phyloP scores from a whole-genome alignment of 106 monocot genomes.

The Vanilla planifolia region DNA sequence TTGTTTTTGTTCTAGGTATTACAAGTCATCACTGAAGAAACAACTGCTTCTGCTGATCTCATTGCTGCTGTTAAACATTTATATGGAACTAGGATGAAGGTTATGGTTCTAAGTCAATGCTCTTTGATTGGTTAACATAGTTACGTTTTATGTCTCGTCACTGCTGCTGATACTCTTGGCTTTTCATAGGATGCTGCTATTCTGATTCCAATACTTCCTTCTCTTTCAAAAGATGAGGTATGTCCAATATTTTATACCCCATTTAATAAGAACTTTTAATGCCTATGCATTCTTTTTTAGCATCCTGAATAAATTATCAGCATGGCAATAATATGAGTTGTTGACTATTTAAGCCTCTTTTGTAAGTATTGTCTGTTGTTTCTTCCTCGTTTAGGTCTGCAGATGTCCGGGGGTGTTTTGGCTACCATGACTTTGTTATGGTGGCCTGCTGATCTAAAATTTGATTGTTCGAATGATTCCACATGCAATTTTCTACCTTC shows the following conservation, averaged over 20 bases:
- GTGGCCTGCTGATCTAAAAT: too few species aligned
- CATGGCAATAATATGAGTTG: not conserved
- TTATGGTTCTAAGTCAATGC: constrained; percentile 9
- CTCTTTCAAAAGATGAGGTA: constrained; percentile 96
- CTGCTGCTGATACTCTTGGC: not conserved
- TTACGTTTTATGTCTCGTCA: constrained; percentile 2
- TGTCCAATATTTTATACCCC: constrained; percentile 6
- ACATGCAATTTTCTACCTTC: too few species aligned
- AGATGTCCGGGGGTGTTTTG: too few species aligned
- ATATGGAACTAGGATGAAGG: constrained; percentile 88
- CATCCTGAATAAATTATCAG: not conserved
- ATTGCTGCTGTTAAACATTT: constrained; percentile 80
- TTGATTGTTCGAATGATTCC: too few species aligned
- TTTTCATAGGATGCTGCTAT: constrained; percentile 80
- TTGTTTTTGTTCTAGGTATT: constrained; percentile 42
- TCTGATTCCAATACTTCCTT: constrained; percentile 90
- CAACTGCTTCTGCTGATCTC: constrained; percentile 66
- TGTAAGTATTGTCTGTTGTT: not conserved
- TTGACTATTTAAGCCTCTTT: not conserved
- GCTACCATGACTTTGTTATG: too few species aligned
- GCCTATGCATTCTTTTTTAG: not conserved
- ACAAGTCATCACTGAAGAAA: constrained; percentile 78
- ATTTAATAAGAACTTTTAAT: too few species aligned
- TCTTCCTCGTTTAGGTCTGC: not conserved
- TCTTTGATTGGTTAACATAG: not conserved